Conservation (phyloP, 257 asterid species). For the Henckelia pumila region DNA sequence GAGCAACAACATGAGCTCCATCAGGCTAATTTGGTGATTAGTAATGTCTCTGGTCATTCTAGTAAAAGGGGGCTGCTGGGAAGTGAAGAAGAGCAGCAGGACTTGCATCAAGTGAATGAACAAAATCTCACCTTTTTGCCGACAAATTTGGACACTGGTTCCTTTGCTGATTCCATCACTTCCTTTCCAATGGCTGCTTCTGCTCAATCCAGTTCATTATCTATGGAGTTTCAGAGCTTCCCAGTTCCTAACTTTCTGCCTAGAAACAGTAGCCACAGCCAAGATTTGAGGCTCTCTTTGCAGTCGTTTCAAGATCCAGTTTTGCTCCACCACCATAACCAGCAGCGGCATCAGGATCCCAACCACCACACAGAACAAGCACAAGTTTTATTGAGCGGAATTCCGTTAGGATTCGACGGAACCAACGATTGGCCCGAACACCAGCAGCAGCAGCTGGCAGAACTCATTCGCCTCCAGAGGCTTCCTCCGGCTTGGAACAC, state of each 20-base stretch:
- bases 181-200: constrained; percentile 81
- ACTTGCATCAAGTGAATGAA: constrained; percentile 21
- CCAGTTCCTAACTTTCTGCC: constrained; percentile 50
- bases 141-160: constrained; percentile 74
- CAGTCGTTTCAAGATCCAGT: constrained; percentile 85
- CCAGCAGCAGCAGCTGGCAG: constrained; percentile 55
- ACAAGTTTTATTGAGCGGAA: constrained; percentile 49
- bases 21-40: constrained; percentile 25
- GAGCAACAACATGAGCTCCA: constrained; percentile 20
- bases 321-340: constrained; percentile 42
- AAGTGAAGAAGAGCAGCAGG: constrained; percentile 31
- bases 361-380: constrained; percentile 35
- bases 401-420: constrained; percentile 55
- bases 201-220: constrained; percentile 51
- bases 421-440: constrained; percentile 60
- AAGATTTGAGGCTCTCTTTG: constrained; percentile 83
- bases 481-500: constrained; percentile 55
- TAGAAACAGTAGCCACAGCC: constrained; percentile 51
- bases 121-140: constrained; percentile 60
- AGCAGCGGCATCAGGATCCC: constrained; percentile 43
- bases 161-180: constrained; percentile 78
- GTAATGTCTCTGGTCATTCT: constrained; percentile 34
- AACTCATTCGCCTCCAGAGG: constrained; percentile 54
- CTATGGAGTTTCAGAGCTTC: constrained; percentile 68
- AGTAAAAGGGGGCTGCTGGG: constrained; percentile 38